phyloP scores from a whole-genome alignment of 2,329 filamentous ascomycete genomes.

The Pyricularia pennisetigena region DNA sequence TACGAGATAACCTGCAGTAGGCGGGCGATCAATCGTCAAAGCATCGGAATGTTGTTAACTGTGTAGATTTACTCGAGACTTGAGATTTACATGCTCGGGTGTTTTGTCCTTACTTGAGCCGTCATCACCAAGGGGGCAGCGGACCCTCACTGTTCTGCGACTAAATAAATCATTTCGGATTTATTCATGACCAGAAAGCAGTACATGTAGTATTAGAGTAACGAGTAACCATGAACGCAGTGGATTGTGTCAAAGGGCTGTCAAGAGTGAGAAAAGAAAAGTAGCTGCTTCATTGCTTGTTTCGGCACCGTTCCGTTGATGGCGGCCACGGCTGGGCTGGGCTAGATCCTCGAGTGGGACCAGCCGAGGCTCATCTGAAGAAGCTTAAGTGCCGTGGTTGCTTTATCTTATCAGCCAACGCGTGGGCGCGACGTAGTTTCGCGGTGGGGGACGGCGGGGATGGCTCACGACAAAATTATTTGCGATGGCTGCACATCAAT shows the following conservation, averaged over 20 bases:
- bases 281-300: background rate
- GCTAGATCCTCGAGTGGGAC: background rate
- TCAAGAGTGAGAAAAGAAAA: background rate
- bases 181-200: background rate
- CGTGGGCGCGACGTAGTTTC: background rate
- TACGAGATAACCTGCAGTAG: too few species aligned
- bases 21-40: too few species aligned
- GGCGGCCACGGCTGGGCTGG: background rate
- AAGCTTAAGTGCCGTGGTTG: background rate
- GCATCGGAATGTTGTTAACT: too few species aligned
- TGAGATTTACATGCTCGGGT: too few species aligned
- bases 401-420: background rate
- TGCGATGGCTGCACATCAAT: background rate
- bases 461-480: slow-evolving; percentile 3
- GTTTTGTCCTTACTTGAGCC: too few species aligned
- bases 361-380: background rate
- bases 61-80: too few species aligned
- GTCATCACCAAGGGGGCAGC: too few species aligned
- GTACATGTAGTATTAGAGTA: background rate
- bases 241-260: background rate
- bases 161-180: background rate
- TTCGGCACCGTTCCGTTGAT: background rate
- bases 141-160: background rate
- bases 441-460: background rate
- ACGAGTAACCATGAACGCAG: too few species aligned